Base-by-base conservation (phyloP, 73 alveolate species). In the Uronychia setigera region DNA sequence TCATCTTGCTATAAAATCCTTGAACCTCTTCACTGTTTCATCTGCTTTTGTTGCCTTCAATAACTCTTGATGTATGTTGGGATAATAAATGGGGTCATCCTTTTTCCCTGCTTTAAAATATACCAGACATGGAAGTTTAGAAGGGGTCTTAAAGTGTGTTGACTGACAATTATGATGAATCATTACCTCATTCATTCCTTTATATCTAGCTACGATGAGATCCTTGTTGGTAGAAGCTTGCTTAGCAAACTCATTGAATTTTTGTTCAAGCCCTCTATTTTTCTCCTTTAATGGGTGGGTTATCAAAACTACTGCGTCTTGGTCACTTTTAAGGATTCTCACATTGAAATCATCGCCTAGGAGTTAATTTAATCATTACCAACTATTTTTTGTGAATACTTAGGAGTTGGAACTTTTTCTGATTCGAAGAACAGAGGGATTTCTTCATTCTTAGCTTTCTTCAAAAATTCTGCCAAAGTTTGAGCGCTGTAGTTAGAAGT, bases 341-440 rank as follows among this genome's bases (percentile, higher is more conserved):
- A 59, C 75, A 14, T 59, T 82, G 59, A 90, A 84, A 35, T 90
- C 95, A 32, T 85, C 95, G 5, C 95, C 67, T 46, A 46, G 67
- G 19, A 5, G 5, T 46, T 5, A 46, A n/a, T n/a, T 19, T 46
- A 46, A 19, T 5, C 19, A 5, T 46, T 46, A 46, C 67, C 95
- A 26, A 90, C 95, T 0, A 90, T 79, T 57, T 76, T 90, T 67
- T 80, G 32, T 35, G 91, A 1, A 60, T 67, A 75, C 28, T 76
- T 58, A 25, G 46, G 29, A 19, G 67, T 35, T 1, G 90, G 92
- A 5, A 57, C 26, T 28, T 34, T 74, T 29, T 85, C 92, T 25
- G 87, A 57, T 27, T 90, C 91, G 80, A 85, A 85, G 79, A 76
- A 90, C 13, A 0, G 78, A 25, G 77, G 60, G 19, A 32, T 33